Evolutionary conservation across 73 alveolate species (phyloP).

Genomic region (Paramecium caudatum): DNA sequence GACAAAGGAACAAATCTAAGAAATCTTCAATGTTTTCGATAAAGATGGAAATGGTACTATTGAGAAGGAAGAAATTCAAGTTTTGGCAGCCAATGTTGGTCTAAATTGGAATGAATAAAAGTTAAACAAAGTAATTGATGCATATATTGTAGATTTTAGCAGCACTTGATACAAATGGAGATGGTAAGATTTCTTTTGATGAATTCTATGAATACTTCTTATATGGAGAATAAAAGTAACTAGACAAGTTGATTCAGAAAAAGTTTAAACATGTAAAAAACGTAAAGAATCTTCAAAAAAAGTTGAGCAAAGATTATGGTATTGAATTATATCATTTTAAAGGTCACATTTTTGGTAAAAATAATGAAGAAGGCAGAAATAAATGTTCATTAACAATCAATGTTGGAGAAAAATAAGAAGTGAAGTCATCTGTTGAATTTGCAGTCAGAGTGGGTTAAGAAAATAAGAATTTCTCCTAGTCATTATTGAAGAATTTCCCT

Average conservation of each 20-base stretch:
- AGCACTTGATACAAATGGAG: slow-evolving; percentile 62
- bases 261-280: slow-evolving; percentile 56
- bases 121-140: background rate
- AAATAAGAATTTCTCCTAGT: background rate
- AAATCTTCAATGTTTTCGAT: slow-evolving; percentile 38
- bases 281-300: slow-evolving; percentile 51
- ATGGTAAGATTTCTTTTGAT: slow-evolving; percentile 65
- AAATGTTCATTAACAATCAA: background rate
- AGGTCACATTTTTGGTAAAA: slow-evolving; percentile 40
- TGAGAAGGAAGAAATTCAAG: slow-evolving; percentile 57
- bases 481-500: slow-evolving; percentile 26
- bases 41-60: slow-evolving; percentile 50
- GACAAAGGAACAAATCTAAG: slow-evolving; percentile 64
- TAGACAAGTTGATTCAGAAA: background rate
- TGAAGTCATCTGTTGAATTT: background rate
- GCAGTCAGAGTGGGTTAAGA: slow-evolving; percentile 52
- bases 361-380: slow-evolving; percentile 31
- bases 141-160: slow-evolving; percentile 3
- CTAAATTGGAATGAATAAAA: slow-evolving; percentile 4
- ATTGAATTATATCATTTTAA: background rate
- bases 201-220: slow-evolving; percentile 62
- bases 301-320: slow-evolving; percentile 39
- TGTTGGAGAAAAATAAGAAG: slow-evolving; percentile 4
- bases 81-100: slow-evolving; percentile 1
- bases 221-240: slow-evolving; percentile 27